phyloP scores from a whole-genome alignment of 139 green algal species.

The Closterium sp. region DNA sequence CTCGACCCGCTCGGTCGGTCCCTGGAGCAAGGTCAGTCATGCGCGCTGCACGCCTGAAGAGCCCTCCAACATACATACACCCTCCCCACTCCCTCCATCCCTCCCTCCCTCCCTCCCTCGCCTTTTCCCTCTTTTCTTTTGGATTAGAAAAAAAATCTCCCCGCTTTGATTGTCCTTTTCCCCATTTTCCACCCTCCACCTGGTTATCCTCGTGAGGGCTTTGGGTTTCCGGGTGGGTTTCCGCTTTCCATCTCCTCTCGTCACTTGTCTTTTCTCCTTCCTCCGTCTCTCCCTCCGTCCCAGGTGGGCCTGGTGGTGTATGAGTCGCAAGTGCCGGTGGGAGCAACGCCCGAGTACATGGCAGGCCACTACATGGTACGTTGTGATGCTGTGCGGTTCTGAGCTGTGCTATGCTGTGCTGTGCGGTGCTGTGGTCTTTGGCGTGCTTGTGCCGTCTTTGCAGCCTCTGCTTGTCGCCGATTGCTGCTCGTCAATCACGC shows the following conservation, averaged over 20 bases:
- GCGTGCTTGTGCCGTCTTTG: background rate
- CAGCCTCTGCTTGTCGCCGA: background rate
- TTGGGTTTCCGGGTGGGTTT: no score
- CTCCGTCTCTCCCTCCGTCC: background rate
- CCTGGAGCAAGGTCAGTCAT: constrained; percentile 82
- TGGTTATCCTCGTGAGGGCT: no score
- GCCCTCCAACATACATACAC: no score
- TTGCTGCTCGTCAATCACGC: background rate
- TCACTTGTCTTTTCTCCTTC: background rate
- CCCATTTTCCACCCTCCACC: no score
- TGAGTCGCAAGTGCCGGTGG: constrained; percentile 90
- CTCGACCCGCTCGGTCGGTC: constrained; percentile 95
- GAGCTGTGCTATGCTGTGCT: background rate
- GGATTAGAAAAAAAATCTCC: no score
- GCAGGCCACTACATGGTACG: constrained; percentile 96
- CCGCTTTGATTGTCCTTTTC: no score
- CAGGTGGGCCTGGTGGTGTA: constrained; percentile 93
- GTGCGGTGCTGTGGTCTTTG: background rate
- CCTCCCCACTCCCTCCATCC: background rate
- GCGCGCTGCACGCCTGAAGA: no score
- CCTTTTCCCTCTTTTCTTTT: background rate
- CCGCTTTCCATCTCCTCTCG: background rate
- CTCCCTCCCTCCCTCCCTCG: background rate
- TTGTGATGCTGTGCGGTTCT: background rate
- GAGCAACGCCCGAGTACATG: constrained; percentile 99